Evolutionary conservation across 176 grass and related monocot species (phyloP), one percentile per base, ranked within the genome.

Genomic region (Aegilops bicornis): DNA sequence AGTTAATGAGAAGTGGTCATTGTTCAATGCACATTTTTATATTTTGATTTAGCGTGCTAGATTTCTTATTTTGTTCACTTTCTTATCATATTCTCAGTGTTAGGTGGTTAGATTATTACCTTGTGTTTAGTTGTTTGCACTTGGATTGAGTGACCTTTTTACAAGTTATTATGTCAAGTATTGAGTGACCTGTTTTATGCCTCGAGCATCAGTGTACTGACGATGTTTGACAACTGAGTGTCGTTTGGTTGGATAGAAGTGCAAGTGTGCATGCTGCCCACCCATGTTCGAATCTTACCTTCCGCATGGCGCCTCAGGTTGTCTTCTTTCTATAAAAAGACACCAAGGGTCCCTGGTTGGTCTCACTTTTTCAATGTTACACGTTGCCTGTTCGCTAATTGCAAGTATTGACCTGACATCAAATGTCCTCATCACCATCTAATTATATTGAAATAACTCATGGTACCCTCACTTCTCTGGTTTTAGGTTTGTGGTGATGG

Each of bases 41-140:
- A 75, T 58, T 76, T 75, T 73, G 17, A 63, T 85, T 81, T 74
- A 67, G 24, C 62, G 74, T 8, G 3, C 12, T 14, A 31, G 25
- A 2, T 54, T 84, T 43, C 35, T 32, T 65, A 20, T 30, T 84
- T 54, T 12, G 5, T 11, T 40, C 16, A 23, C 17, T 84, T 79
- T 32, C 29, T 52, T 37, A 72, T 50, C 54, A 82, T 78, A 77
- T 83, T 79, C 37, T 77, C 52, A 36, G 83, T 87, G 79, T 83
- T 20, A 29, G 62, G 66, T 64, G 22, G 69, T 82, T 25, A 75
- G 43, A 47, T 75, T 80, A 50, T 15, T 58, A 73, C 42, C 10
- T 74, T 32, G 6, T 10, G 6, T 82, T 56, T 87, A 31, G 58
- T 52, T 5, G 59, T 76, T 75, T 82, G 61, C 11, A 29, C 39